Conservation (phyloP, 1,284 basidiomycete genomes). For the Sparassis latifolia region DNA sequence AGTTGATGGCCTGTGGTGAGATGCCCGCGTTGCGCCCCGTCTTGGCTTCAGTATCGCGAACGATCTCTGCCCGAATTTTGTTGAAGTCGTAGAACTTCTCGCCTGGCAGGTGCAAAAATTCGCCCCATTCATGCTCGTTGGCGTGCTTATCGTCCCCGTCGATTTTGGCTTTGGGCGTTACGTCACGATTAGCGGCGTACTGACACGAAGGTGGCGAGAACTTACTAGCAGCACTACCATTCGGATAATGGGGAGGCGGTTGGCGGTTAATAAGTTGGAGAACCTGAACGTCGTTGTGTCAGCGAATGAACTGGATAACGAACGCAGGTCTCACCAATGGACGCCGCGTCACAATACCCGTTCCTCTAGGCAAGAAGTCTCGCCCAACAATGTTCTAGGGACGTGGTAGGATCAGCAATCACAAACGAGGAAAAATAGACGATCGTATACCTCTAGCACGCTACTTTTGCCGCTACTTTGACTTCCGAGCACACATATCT, state of each 20-base stretch:
- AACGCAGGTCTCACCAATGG: conserved; percentile 56
- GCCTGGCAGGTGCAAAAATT: conserved; percentile 93
- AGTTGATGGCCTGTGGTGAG: conserved; percentile 93
- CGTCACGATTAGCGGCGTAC: neutral
- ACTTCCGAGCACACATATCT: conserved; percentile 82
- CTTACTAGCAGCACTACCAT: conserved; percentile 35
- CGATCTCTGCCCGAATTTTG: conserved; percentile 95
- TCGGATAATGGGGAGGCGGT: conserved; percentile 39
- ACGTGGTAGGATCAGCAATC: conserved; percentile 1
- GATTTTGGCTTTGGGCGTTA: conserved; percentile 4
- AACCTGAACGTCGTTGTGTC: conserved; percentile 42
- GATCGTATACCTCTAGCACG: conserved; percentile 64
- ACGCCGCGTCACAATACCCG: conserved; percentile 95
- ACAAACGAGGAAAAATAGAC: neutral
- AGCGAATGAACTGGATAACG: conserved; percentile 16
- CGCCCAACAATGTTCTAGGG: conserved; percentile 91
- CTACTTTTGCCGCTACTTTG: conserved; percentile 87
- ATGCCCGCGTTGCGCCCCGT: conserved; percentile 97
- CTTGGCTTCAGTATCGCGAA: conserved; percentile 95
- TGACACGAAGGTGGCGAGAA: neutral
- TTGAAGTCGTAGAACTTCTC: conserved; percentile 98
- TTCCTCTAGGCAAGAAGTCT: conserved; percentile 95
- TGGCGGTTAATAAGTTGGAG: conserved; percentile 92
- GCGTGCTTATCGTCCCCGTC: conserved; percentile 52
- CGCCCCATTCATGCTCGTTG: conserved; percentile 95